A percentile compares a stretch with the other conserved stretches of the same genome.
These are phyloP conservation scores for Globisporangium alternatum DNA, from an alignment of 352 stramenopile genomes.

Conservation along the genomic window DNA sequence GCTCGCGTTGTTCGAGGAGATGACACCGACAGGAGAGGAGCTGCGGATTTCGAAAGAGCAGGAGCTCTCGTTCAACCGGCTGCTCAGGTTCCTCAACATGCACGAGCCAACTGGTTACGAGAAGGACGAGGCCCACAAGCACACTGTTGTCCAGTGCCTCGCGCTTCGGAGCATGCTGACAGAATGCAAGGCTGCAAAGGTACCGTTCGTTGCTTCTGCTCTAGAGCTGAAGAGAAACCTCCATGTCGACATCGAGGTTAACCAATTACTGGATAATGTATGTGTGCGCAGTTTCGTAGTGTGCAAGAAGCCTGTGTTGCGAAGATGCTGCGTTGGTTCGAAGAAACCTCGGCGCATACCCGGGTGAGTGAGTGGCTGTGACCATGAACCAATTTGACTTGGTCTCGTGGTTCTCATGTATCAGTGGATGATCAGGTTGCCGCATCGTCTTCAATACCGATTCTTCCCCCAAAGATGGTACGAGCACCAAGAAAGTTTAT, in stretches of 20 bases:
- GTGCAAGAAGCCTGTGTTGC: constrained; percentile 44
- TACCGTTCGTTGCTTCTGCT: constrained; percentile 11
- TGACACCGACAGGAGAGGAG: constrained; percentile 29
- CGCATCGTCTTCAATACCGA: constrained; percentile 32
- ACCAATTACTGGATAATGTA: background rate
- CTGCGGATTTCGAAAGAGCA: constrained; percentile 37
- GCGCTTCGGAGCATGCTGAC: constrained; percentile 49
- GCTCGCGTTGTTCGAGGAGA: constrained; percentile 24
- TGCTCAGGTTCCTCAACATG: constrained; percentile 54
- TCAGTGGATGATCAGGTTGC: constrained; percentile 13
- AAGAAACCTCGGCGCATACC: constrained; percentile 26
- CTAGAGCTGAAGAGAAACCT: background rate
- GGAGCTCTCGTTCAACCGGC: constrained; percentile 34
- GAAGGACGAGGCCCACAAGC: constrained; percentile 53
- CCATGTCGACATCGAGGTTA: background rate
- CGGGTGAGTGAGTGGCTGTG: constrained; percentile 25
- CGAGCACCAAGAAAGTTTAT: background rate
- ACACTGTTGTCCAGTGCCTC: constrained; percentile 45
- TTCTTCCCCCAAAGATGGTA: constrained; percentile 63
- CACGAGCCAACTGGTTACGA: constrained; percentile 59
- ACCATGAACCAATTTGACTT: too few species aligned
- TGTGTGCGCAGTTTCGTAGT: constrained; percentile 32
- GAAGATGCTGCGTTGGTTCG: constrained; percentile 62
- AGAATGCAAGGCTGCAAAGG: constrained; percentile 53
- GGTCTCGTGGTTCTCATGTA: background rate